Percentiles rank a stretch among this genome's conserved stretches.
phyloP scores from a whole-genome alignment of 2,329 filamentous ascomycete species.

The Phialophora tarda region DNA sequence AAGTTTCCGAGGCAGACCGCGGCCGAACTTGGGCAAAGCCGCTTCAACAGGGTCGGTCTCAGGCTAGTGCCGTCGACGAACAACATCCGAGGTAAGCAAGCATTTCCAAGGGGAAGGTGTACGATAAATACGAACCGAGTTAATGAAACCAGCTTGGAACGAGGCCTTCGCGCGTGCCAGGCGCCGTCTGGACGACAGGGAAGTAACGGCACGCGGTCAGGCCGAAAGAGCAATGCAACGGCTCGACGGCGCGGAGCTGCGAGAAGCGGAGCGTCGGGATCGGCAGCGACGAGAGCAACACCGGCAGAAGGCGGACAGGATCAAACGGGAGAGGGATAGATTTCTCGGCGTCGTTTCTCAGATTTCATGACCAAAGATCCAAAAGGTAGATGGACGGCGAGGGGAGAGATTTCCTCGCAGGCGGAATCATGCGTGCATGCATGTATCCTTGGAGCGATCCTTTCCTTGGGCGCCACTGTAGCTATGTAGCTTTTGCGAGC shows the following conservation, averaged over 20 bases:
- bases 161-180: not conserved
- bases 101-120: not conserved
- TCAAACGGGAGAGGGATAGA: not conserved
- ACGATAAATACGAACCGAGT: not conserved
- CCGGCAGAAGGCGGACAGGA: slow-evolving; percentile 2
- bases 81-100: not conserved
- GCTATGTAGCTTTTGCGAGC: no score
- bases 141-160: not conserved
- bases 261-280: not conserved
- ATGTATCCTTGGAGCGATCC: no score
- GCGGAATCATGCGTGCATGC: no score
- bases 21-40: not conserved
- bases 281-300: not conserved
- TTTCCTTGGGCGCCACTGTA: no score
- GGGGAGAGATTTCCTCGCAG: no score
- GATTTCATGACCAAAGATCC: no score
- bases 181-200: not conserved
- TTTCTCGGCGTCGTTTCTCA: not conserved
- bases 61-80: not conserved
- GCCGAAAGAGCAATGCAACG: not conserved
- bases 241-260: slow-evolving; percentile 2
- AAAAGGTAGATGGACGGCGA: no score
- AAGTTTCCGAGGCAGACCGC: not conserved
- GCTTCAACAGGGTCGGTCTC: slow-evolving; percentile 3
- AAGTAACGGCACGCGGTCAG: not conserved